phyloP scores from a whole-genome alignment of 208 protist species.

The Trichomonas tenax region DNA sequence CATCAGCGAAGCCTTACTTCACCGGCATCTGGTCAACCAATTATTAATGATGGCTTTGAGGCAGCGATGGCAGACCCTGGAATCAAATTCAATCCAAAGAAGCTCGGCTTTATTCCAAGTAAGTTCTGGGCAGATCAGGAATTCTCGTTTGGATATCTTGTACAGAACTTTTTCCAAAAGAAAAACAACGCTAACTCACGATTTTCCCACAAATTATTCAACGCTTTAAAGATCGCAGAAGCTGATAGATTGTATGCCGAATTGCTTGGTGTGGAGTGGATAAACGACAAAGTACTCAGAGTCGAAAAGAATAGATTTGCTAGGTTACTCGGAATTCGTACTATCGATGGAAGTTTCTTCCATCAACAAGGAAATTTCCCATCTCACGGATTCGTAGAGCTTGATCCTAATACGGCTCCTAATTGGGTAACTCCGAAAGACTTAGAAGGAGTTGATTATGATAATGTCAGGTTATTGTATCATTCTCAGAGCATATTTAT shows the following conservation, averaged over 20 bases:
- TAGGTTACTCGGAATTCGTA: not conserved
- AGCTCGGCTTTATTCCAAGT: not conserved
- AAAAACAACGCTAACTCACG: not conserved
- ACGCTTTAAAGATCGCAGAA: constrained; percentile 14
- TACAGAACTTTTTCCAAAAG: not conserved
- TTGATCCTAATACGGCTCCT: not conserved
- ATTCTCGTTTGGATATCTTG: not conserved
- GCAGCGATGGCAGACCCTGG: not conserved
- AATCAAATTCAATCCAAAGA: constrained; percentile 6
- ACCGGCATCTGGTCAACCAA: too few relatives aligned
- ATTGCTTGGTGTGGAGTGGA: not conserved
- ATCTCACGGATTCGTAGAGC: not conserved
- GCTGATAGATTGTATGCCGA: not conserved
- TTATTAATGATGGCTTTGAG: not conserved
- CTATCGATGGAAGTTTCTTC: not conserved
- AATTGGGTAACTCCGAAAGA: not conserved
- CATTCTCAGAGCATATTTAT: not conserved
- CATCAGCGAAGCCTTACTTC: not conserved
- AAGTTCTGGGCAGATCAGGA: not conserved
- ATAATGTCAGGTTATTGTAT: not conserved
- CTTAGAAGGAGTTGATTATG: not conserved
- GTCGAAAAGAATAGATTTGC: constrained; percentile 11
- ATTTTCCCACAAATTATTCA: constrained; percentile 8
- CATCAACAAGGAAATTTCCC: constrained; percentile 21
- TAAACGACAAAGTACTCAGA: not conserved